A percentile compares a stretch with the other conserved stretches of the same genome.
Evolutionary conservation across 2,329 filamentous ascomycete genomes (phyloP).

Genomic region (Graphilbum ipis-grandicollis): DNA sequence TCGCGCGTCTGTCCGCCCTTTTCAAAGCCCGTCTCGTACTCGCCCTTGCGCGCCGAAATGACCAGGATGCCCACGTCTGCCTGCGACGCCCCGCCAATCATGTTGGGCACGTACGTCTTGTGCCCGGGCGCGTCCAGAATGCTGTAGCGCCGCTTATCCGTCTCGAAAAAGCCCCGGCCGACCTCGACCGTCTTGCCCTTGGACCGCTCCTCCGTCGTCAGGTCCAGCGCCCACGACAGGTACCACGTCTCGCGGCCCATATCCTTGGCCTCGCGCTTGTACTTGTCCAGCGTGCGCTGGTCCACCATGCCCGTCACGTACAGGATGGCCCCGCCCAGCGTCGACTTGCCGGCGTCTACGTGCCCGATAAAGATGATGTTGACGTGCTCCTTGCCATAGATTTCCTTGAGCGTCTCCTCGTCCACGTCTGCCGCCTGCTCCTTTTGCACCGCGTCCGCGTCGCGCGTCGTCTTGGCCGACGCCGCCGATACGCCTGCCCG

Average conservation of each 20-base stretch:
- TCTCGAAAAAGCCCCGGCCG: constrained; percentile 90
- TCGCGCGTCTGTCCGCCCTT: constrained; percentile 90
- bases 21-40: constrained; percentile 98
- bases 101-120: constrained; percentile 95
- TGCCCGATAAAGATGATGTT: constrained; percentile 95
- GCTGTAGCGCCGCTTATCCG: constrained; percentile 87
- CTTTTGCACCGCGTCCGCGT: constrained; percentile 69
- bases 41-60: constrained; percentile 90
- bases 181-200: constrained; percentile 99
- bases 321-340: constrained; percentile 80
- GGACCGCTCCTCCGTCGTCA: constrained; percentile 88
- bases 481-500: constrained; percentile 24
- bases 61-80: constrained; percentile 90
- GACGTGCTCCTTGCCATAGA: constrained; percentile 84
- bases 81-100: constrained; percentile 92
- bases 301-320: constrained; percentile 98
- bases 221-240: constrained; percentile 91
- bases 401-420: constrained; percentile 65
- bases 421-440: constrained; percentile 63
- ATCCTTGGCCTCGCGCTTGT: constrained; percentile 92
- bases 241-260: constrained; percentile 97
- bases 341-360: constrained; percentile 97
- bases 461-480: constrained; percentile 39
- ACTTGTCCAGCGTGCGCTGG: constrained; percentile 94
- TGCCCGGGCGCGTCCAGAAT: constrained; percentile 94